Percentiles rank a stretch among this genome's conserved stretches.
These are phyloP conservation scores for Colletotrichum sp. DNA, from an alignment of 2,329 filamentous ascomycete species.

Conservation along the genomic window DNA sequence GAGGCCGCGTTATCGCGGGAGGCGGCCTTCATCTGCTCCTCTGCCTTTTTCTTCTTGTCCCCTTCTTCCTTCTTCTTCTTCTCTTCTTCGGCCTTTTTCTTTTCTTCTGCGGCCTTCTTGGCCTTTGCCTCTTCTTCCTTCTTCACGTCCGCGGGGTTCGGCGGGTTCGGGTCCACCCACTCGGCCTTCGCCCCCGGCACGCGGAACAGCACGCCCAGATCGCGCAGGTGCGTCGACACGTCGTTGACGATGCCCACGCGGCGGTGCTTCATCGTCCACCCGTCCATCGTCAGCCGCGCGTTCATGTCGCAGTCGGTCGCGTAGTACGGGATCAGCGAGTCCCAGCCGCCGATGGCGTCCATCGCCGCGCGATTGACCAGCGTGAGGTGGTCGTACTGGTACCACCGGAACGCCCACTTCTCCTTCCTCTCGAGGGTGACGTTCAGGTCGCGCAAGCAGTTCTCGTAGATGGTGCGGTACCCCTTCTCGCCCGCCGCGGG, in stretches of 20 bases:
- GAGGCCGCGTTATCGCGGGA: neutral
- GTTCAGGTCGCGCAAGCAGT: slow-evolving; percentile 36
- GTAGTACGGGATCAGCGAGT: slow-evolving; percentile 63
- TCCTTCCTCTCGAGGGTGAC: slow-evolving; percentile 9
- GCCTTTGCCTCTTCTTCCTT: neutral
- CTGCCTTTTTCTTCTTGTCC: neutral
- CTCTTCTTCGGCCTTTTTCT: neutral
- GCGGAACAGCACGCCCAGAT: slow-evolving; percentile 51
- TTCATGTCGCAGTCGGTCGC: slow-evolving; percentile 64
- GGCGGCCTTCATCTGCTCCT: neutral
- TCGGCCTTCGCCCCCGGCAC: slow-evolving; percentile 39
- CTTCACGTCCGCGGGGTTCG: neutral
- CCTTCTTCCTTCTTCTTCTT: neutral
- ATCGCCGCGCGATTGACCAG: slow-evolving; percentile 60
- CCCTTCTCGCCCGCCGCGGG: slow-evolving; percentile 35
- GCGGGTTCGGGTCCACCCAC: slow-evolving; percentile 43
- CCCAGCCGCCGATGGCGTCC: slow-evolving; percentile 59
- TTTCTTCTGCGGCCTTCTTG: neutral
- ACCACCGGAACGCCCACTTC: slow-evolving; percentile 59
- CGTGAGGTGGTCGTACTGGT: slow-evolving; percentile 63
- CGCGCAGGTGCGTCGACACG: slow-evolving; percentile 48
- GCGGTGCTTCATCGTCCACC: slow-evolving; percentile 44
- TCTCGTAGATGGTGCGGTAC: slow-evolving; percentile 47
- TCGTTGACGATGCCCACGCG: slow-evolving; percentile 49
- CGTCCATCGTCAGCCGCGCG: slow-evolving; percentile 49